These are phyloP conservation scores for Eimeria praecox DNA, from an alignment of 169 alveolate species.

Conservation along the genomic window DNA sequence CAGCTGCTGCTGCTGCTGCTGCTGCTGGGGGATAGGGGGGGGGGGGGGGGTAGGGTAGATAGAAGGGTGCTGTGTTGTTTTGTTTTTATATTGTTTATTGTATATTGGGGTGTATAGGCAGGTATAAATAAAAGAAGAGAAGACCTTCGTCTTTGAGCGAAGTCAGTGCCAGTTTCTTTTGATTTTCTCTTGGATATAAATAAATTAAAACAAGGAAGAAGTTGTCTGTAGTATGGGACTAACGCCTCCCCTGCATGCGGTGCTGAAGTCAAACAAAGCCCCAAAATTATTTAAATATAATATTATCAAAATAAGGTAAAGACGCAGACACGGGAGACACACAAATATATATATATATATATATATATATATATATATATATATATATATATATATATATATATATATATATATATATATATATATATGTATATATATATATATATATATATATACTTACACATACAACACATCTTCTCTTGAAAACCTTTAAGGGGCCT, in stretches of 20 bases:
- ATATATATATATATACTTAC: no score
- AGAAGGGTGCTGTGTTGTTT: no score
- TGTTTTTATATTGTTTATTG: no score
- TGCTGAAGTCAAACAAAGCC: no score
- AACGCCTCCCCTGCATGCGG: conserved; percentile 96
- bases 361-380: background rate
- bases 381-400: background rate
- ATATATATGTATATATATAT: background rate
- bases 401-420: background rate
- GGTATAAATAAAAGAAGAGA: background rate
- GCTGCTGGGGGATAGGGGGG: background rate
- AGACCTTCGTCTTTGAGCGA: conserved; percentile 93
- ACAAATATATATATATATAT: background rate
- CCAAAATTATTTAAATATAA: no score
- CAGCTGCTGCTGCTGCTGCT: background rate
- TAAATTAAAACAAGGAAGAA: conserved; percentile 94
- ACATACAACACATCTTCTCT: no score
- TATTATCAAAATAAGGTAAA: background rate
- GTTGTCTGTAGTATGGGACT: conserved; percentile 97
- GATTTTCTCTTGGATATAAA: conserved; percentile 91
- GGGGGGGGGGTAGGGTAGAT: background rate
- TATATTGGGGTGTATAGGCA: conserved; percentile 36
- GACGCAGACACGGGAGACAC: background rate
- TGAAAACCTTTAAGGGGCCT: no score
- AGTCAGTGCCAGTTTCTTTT: conserved; percentile 93